Evolutionary conservation across 2,329 filamentous ascomycete species (phyloP).

Genomic region (Pseudopithomyces maydicus): DNA sequence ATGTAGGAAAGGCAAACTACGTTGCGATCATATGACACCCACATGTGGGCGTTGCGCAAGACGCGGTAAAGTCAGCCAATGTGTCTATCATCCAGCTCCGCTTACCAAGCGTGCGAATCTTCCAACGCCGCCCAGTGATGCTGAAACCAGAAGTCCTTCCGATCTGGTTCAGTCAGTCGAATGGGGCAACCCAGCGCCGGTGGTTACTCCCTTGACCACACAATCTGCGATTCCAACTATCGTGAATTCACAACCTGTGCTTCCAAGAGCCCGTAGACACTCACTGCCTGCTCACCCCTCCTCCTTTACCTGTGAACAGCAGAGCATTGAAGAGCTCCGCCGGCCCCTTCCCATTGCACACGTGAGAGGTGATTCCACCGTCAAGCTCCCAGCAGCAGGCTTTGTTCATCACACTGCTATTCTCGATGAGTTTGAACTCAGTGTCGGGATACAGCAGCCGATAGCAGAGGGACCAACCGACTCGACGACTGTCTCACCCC

Average conservation of each 20-base stretch:
- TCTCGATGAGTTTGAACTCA: slow-evolving; percentile 33
- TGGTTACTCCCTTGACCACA: not conserved
- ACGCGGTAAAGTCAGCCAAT: slow-evolving; percentile 32
- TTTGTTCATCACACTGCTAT: slow-evolving; percentile 35
- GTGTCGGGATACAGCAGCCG: slow-evolving; percentile 27
- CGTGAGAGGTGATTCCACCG: slow-evolving; percentile 12
- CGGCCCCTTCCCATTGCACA: slow-evolving; percentile 18
- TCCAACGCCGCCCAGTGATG: slow-evolving; percentile 20
- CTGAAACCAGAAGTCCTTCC: slow-evolving; percentile 15
- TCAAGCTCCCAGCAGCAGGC: slow-evolving; percentile 17
- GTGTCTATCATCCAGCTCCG: slow-evolving; percentile 44
- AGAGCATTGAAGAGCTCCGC: slow-evolving; percentile 21
- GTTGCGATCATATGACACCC: slow-evolving; percentile 43
- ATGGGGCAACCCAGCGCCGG: not conserved
- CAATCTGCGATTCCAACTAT: not conserved
- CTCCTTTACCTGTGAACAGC: slow-evolving; percentile 14
- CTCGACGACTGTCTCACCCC: slow-evolving; percentile 18
- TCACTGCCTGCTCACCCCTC: slow-evolving; percentile 22
- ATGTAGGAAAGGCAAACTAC: slow-evolving; percentile 42
- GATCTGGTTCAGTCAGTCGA: slow-evolving; percentile 3
- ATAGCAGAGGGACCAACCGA: not conserved
- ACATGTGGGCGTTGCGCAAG: slow-evolving; percentile 39
- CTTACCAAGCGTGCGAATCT: slow-evolving; percentile 28
- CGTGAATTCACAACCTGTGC: not conserved
- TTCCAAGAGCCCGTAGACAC: slow-evolving; percentile 14